Evolutionary conservation across 2,329 filamentous ascomycete species (phyloP).

Genomic region (Pseudogymnoascus sp.): DNA sequence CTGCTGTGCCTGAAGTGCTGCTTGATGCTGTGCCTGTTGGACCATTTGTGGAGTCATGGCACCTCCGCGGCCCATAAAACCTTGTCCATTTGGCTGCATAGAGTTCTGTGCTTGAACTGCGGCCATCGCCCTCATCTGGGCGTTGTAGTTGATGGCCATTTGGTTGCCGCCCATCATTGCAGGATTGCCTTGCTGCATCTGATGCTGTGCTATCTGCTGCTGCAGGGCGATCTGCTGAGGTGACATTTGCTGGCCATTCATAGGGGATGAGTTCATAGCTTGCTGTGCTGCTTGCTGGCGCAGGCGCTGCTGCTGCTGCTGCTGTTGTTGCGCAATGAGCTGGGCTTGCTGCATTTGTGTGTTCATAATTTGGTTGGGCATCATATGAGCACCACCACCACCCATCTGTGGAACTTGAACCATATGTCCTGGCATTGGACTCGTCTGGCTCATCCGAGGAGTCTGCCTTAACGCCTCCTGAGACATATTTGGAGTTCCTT

Average conservation of each 20-base stretch:
- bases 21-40: slow-evolving; percentile 29
- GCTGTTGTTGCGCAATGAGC: slow-evolving; percentile 18
- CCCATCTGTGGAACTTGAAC: slow-evolving; percentile 49
- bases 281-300: slow-evolving; percentile 37
- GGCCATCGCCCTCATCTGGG: slow-evolving; percentile 20
- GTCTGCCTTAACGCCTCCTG: slow-evolving; percentile 43
- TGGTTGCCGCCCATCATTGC: slow-evolving; percentile 16
- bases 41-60: slow-evolving; percentile 32
- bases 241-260: slow-evolving; percentile 20
- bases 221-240: slow-evolving; percentile 35
- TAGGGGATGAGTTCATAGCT: slow-evolving; percentile 23
- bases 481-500: slow-evolving; percentile 53
- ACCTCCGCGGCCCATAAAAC: slow-evolving; percentile 30
- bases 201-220: slow-evolving; percentile 33
- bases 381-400: slow-evolving; percentile 39
- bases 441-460: slow-evolving; percentile 56
- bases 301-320: slow-evolving; percentile 27
- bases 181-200: slow-evolving; percentile 19
- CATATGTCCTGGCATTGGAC: slow-evolving; percentile 54
- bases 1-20: slow-evolving; percentile 29
- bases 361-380: slow-evolving; percentile 36
- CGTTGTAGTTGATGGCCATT: slow-evolving; percentile 19
- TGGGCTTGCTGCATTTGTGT: slow-evolving; percentile 29
- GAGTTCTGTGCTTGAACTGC: slow-evolving; percentile 13
- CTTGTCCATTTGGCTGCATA: slow-evolving; percentile 24